Conservation (phyloP, 306 rosid species). For the Pachyrhizus erosus region DNA sequence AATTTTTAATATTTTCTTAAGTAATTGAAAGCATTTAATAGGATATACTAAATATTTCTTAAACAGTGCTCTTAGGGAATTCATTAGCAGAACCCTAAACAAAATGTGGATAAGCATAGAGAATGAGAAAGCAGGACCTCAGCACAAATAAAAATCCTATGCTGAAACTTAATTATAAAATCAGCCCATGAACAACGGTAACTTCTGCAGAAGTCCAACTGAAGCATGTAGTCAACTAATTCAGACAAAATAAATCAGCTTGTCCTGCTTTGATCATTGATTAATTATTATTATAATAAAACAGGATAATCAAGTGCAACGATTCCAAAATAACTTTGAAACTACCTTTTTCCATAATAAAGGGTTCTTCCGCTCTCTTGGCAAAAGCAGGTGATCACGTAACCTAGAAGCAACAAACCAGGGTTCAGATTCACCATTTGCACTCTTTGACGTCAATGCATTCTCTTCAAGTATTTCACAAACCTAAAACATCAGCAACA, state of each 20-base stretch:
- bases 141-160: background rate
- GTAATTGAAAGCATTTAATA: background rate
- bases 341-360: conserved; percentile 82
- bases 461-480: conserved; percentile 94
- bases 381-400: conserved; percentile 91
- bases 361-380: conserved; percentile 84
- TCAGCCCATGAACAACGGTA: conserved; percentile 22
- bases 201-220: conserved; percentile 30
- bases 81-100: background rate
- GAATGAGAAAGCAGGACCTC: conserved; percentile 20
- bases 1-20: background rate
- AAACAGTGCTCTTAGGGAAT: background rate
- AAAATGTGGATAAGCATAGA: conserved; percentile 9
- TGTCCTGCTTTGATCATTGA: conserved; percentile 28
- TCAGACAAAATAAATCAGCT: conserved; percentile 24
- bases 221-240: conserved; percentile 31
- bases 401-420: conserved; percentile 90
- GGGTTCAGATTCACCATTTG: conserved; percentile 66
- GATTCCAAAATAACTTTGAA: conserved; percentile 3
- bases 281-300: conserved; percentile 9
- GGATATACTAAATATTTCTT: background rate
- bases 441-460: conserved; percentile 70
- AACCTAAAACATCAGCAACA: conserved; percentile 57
- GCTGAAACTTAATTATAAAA: conserved; percentile 33
- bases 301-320: conserved; percentile 28